Evolutionary conservation across 2,329 filamentous ascomycete genomes (phyloP).

Genomic region (Hymenoscyphus infarciens): DNA sequence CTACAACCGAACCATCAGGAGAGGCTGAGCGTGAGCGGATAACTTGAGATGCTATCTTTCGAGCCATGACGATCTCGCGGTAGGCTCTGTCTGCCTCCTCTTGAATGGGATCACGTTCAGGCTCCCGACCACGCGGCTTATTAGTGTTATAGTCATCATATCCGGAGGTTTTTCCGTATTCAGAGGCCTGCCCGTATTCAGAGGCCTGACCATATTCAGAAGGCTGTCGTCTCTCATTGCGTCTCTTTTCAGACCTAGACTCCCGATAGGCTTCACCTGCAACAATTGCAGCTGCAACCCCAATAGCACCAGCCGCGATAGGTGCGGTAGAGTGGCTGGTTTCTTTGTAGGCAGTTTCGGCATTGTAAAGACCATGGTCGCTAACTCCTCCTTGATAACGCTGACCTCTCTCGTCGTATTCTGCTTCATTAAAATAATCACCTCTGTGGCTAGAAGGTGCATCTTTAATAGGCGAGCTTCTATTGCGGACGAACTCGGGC

Average conservation of each 20-base stretch:
- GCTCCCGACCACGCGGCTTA: conserved; percentile 16
- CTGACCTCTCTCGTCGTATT: conserved; percentile 19
- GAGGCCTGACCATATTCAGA: conserved; percentile 28
- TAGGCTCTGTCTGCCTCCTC: conserved; percentile 57
- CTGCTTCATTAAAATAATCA: conserved; percentile 18
- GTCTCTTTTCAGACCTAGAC: conserved; percentile 34
- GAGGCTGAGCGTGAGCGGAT: conserved; percentile 51
- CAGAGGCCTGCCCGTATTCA: conserved; percentile 26
- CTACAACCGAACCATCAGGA: conserved; percentile 51
- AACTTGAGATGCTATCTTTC: conserved; percentile 50
- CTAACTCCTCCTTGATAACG: conserved; percentile 19
- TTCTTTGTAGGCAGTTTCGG: conserved; percentile 44
- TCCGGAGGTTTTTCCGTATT: not conserved
- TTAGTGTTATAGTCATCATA: too few relatives aligned
- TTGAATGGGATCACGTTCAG: conserved; percentile 45
- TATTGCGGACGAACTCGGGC: conserved; percentile 39
- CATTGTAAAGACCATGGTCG: conserved; percentile 38
- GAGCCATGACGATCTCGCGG: conserved; percentile 51
- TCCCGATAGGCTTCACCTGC: conserved; percentile 35
- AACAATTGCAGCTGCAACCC: conserved; percentile 44
- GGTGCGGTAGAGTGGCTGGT: conserved; percentile 48
- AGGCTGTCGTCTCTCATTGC: conserved; percentile 39
- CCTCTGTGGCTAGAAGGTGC: conserved; percentile 13
- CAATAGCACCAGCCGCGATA: conserved; percentile 44
- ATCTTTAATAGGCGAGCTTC: conserved; percentile 30